Evolutionary conservation across 352 stramenopile species (phyloP).

Genomic region (Globisporangium cederbergense): DNA sequence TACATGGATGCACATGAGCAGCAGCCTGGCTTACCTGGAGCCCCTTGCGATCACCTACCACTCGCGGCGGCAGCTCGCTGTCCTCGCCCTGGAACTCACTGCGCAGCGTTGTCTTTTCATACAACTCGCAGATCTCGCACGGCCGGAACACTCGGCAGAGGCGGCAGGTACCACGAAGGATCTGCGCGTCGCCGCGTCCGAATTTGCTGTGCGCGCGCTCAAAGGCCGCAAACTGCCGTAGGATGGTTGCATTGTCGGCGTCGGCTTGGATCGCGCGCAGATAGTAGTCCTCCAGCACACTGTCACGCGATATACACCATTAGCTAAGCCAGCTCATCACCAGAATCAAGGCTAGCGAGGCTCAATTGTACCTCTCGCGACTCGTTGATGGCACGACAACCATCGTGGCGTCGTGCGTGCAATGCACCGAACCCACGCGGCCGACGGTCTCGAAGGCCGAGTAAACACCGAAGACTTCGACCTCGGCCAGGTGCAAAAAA

Average conservation of each 20-base stretch:
- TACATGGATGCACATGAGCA: not conserved
- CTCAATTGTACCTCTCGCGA: constrained; percentile 43
- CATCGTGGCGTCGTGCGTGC: constrained; percentile 86
- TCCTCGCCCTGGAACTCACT: constrained; percentile 15
- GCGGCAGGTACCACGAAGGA: constrained; percentile 39
- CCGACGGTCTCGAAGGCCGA: constrained; percentile 82
- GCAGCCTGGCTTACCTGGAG: constrained; percentile 29
- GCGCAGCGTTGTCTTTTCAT: constrained; percentile 35
- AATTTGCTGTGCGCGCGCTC: constrained; percentile 74
- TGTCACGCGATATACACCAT: constrained; percentile 6
- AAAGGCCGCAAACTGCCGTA: constrained; percentile 89
- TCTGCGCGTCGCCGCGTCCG: constrained; percentile 37
- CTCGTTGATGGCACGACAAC: constrained; percentile 75
- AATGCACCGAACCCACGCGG: constrained; percentile 69
- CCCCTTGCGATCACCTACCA: constrained; percentile 49
- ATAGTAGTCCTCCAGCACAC: constrained; percentile 80
- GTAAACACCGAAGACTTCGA: constrained; percentile 92
- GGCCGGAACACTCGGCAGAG: constrained; percentile 79
- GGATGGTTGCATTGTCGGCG: constrained; percentile 85
- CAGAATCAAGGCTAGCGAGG: not conserved
- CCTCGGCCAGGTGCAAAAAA: constrained; percentile 88
- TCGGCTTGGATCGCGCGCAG: constrained; percentile 87
- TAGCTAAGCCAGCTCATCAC: too few relatives aligned
- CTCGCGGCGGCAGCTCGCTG: constrained; percentile 21
- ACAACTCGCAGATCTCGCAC: constrained; percentile 89